A percentile compares a stretch with the other conserved stretches of the same genome.
These are phyloP conservation scores for Fonsecaea pedrosoi DNA, from an alignment of 2,329 filamentous ascomycete genomes.

Conservation along the genomic window DNA sequence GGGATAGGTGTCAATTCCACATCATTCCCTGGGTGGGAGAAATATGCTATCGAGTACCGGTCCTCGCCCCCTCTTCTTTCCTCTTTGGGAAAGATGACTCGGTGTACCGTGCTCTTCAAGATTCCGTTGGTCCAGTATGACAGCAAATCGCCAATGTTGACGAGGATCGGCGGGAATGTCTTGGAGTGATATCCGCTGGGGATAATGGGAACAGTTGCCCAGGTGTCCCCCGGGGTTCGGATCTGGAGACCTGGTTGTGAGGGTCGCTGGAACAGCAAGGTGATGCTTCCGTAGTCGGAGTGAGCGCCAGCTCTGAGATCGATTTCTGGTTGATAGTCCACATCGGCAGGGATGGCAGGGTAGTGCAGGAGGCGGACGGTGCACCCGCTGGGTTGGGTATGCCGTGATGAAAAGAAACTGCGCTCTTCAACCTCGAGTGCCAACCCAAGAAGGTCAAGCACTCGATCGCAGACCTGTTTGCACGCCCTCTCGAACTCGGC, in stretches of 20 bases:
- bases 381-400: constrained; percentile 61
- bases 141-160: constrained; percentile 74
- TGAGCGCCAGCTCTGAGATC: constrained; percentile 77
- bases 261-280: constrained; percentile 79
- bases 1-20: constrained; percentile 63
- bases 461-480: constrained; percentile 71
- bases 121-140: constrained; percentile 91
- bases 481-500: constrained; percentile 73
- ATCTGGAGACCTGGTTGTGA: constrained; percentile 89
- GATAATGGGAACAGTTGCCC: constrained; percentile 72
- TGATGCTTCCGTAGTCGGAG: constrained; percentile 58
- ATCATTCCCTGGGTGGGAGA: constrained; percentile 66
- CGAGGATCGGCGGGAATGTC: constrained; percentile 70
- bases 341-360: constrained; percentile 61
- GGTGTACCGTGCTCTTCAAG: constrained; percentile 84
- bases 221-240: constrained; percentile 63
- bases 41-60: constrained; percentile 67
- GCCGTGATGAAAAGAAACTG: constrained; percentile 51
- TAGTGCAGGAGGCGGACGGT: constrained; percentile 77
- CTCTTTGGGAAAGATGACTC: constrained; percentile 74
- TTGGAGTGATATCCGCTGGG: constrained; percentile 59
- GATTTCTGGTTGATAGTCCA: constrained; percentile 55
- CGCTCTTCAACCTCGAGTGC: constrained; percentile 67
- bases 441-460: constrained; percentile 78
- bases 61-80: constrained; percentile 51